Percentiles rank a stretch among this genome's conserved stretches.
phyloP scores from a whole-genome alignment of 2,329 filamentous ascomycete genomes.

The Ophiostoma sp. region DNA sequence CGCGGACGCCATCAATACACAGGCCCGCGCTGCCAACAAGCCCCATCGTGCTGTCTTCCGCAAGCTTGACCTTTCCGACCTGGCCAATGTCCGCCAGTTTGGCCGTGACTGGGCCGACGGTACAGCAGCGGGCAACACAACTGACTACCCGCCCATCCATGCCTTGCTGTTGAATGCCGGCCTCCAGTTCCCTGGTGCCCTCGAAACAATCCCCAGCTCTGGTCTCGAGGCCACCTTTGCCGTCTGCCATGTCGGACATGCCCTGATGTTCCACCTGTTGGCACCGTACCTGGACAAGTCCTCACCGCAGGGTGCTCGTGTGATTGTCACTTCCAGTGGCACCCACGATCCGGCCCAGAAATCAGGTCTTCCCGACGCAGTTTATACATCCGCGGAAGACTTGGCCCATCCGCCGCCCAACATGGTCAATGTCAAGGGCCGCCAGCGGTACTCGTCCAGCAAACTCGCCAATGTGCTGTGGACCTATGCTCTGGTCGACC shows the following conservation, averaged over 20 bases:
- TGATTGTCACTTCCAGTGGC: constrained; percentile 48
- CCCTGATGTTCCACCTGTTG: constrained; percentile 45
- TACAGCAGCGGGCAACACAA: neutral
- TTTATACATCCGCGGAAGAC: constrained; percentile 23
- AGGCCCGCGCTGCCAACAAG: neutral
- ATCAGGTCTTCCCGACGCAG: constrained; percentile 43
- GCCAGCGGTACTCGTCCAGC: constrained; percentile 26
- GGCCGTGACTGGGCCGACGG: constrained; percentile 7
- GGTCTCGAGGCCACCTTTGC: constrained; percentile 51
- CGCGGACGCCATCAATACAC: constrained; percentile 11
- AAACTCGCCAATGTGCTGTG: constrained; percentile 39
- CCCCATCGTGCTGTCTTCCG: constrained; percentile 14
- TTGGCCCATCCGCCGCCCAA: constrained; percentile 22
- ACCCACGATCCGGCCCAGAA: constrained; percentile 50
- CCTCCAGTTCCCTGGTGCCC: constrained; percentile 21
- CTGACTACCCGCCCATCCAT: constrained; percentile 2
- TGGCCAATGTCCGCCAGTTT: constrained; percentile 20
- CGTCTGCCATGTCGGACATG: constrained; percentile 51
- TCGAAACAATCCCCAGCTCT: constrained; percentile 3
- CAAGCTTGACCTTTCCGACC: constrained; percentile 20
- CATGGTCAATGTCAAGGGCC: constrained; percentile 18
- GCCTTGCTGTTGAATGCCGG: constrained; percentile 18
- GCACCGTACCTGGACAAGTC: constrained; percentile 38
- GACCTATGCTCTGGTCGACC: constrained; percentile 44
- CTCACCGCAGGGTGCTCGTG: constrained; percentile 35